These are phyloP conservation scores for Saccharomyces hybrid DNA, from an alignment of 1,139 yeast species.

Conservation along the genomic window DNA sequence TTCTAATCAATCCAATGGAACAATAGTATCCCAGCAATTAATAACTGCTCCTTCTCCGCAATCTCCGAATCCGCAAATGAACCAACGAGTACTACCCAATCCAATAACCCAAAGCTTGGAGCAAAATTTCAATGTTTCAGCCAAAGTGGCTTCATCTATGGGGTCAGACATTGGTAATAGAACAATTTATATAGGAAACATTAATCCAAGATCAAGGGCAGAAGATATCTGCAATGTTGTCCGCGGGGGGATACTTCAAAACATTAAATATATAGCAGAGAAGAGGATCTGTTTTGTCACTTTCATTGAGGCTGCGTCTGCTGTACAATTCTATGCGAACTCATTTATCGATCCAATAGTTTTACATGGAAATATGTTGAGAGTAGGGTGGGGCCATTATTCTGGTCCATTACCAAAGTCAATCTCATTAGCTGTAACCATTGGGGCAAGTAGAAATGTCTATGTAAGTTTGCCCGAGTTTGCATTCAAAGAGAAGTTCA, in stretches of 20 bases:
- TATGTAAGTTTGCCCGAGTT: conserved; percentile 54
- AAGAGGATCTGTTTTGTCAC: conserved; percentile 78
- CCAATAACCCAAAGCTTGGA: conserved; percentile 38
- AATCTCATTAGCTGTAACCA: conserved; percentile 66
- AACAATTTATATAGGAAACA: conserved; percentile 68
- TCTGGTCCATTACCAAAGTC: conserved; percentile 33
- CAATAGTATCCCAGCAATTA: neutral
- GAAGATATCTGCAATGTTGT: conserved; percentile 81
- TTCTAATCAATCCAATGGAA: neutral
- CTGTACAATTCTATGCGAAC: conserved; percentile 77
- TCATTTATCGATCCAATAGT: conserved; percentile 67
- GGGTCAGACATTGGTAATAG: conserved; percentile 75
- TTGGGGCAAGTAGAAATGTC: conserved; percentile 77
- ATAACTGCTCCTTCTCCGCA: neutral
- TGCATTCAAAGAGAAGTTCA: conserved; percentile 31
- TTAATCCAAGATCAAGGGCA: conserved; percentile 68
- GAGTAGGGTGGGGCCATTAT: conserved; percentile 83
- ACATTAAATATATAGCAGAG: conserved; percentile 62
- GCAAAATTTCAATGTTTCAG: conserved; percentile 64
- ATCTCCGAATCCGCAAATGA: neutral
- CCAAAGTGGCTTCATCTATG: conserved; percentile 63
- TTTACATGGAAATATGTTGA: conserved; percentile 62
- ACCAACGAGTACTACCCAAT: conserved; percentile 8
- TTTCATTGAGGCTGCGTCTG: conserved; percentile 71
- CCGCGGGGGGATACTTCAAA: conserved; percentile 71